These are phyloP conservation scores for Rutstroemia sp. DNA, from an alignment of 2,329 filamentous ascomycete species.

Conservation along the genomic window DNA sequence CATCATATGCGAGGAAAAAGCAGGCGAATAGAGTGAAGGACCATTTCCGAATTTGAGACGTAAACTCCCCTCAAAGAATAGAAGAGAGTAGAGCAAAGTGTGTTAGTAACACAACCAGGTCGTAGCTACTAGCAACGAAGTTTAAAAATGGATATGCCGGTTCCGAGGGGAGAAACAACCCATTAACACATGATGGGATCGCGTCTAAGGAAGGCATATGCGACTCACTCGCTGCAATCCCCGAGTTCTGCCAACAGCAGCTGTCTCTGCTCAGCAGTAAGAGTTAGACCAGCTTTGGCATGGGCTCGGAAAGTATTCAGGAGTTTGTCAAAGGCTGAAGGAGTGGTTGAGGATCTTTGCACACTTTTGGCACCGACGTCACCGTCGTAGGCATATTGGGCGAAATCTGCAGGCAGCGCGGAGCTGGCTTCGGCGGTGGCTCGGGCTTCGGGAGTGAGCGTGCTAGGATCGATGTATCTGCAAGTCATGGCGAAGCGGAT, in stretches of 20 bases:
- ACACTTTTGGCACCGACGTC: conserved; percentile 17
- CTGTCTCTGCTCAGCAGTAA: not conserved
- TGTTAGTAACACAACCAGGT: too few relatives aligned
- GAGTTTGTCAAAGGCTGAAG: not conserved
- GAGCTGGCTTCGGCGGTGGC: conserved; percentile 28
- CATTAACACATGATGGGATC: too few relatives aligned
- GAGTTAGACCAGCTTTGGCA: not conserved
- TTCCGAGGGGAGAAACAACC: too few relatives aligned
- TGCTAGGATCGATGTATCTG: conserved; percentile 41
- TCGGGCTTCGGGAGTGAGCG: conserved; percentile 30
- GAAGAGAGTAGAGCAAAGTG: too few relatives aligned
- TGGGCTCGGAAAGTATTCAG: not conserved
- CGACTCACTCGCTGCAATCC: not conserved
- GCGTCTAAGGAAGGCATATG: too few relatives aligned
- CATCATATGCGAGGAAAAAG: too few relatives aligned
- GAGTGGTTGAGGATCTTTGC: not conserved
- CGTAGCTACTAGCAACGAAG: too few relatives aligned
- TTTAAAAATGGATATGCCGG: too few relatives aligned
- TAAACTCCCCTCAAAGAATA: too few relatives aligned
- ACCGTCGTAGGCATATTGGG: conserved; percentile 27
- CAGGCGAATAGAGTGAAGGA: too few relatives aligned
- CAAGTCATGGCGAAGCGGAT: conserved; percentile 51
- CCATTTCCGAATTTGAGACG: too few relatives aligned
- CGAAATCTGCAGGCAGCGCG: conserved; percentile 29
- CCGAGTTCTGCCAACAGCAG: not conserved